These are phyloP conservation scores for Cryptococcus neoformans DNA, from an alignment of 1,284 basidiomycete genomes.

Conservation along the genomic window DNA sequence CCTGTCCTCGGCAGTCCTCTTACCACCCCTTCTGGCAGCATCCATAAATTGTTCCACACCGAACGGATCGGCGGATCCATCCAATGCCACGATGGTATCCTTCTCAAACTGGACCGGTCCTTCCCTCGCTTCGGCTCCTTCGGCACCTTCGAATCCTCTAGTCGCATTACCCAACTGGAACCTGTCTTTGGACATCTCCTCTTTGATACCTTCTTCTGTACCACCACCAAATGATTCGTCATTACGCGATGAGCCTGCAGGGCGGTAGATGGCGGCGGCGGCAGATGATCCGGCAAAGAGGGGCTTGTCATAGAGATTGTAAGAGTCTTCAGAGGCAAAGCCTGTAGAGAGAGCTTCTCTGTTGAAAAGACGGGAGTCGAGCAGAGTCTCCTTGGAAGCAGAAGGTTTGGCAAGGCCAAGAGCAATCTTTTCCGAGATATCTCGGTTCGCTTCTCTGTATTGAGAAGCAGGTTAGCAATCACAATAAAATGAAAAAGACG, in stretches of 20 bases:
- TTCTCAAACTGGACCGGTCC: slow-evolving; percentile 99
- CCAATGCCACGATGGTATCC: slow-evolving; percentile 60
- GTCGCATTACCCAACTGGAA: slow-evolving; percentile 83
- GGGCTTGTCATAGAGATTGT: slow-evolving; percentile 92
- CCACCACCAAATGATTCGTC: slow-evolving; percentile 91
- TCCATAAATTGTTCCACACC: slow-evolving; percentile 96
- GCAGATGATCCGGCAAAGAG: slow-evolving; percentile 95
- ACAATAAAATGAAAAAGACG: neutral
- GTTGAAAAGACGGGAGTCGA: slow-evolving; percentile 97
- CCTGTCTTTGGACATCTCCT: slow-evolving; percentile 87
- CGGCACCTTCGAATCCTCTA: slow-evolving; percentile 71
- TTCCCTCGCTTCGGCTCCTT: slow-evolving; percentile 62
- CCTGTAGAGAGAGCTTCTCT: slow-evolving; percentile 76
- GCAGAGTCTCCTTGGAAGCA: slow-evolving; percentile 89
- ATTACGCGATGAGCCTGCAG: slow-evolving; percentile 67
- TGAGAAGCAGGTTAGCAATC: neutral
- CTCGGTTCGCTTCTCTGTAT: slow-evolving; percentile 81
- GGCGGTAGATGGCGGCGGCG: slow-evolving; percentile 96
- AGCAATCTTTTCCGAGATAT: slow-evolving; percentile 99
- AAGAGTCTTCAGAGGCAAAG: slow-evolving; percentile 90
- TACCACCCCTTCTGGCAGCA: slow-evolving; percentile 90
- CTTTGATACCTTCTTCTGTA: slow-evolving; percentile 87
- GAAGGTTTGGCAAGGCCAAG: slow-evolving; percentile 97
- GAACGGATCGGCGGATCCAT: slow-evolving; percentile 74
- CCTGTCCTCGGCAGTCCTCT: slow-evolving; percentile 59